Conservation (phyloP, 2,329 filamentous ascomycete genomes). For the Coniella lustricola region DNA sequence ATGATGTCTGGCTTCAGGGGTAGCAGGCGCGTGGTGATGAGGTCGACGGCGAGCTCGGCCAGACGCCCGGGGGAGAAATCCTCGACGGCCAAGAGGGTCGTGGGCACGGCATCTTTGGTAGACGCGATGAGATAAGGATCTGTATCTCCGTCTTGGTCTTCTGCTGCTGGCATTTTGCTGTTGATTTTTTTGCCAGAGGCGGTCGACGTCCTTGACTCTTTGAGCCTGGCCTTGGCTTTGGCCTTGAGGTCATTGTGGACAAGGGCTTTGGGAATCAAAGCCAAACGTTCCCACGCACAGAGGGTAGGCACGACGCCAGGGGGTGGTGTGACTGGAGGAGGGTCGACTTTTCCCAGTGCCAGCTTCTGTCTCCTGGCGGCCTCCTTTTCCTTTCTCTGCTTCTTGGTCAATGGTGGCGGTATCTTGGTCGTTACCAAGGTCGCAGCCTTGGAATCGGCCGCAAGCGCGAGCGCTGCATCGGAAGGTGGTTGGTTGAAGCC, state of each 20-base stretch:
- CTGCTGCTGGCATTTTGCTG: too few relatives aligned
- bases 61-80: slow-evolving; percentile 29
- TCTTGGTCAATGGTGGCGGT: too few relatives aligned
- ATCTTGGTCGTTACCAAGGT: too few relatives aligned
- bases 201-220: background rate
- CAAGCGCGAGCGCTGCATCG: too few relatives aligned
- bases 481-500: too few relatives aligned
- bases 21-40: slow-evolving; percentile 32
- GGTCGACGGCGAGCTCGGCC: slow-evolving; percentile 26
- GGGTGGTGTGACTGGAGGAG: too few relatives aligned
- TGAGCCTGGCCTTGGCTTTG: background rate
- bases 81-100: slow-evolving; percentile 14
- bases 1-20: slow-evolving; percentile 57
- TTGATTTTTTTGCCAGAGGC: background rate
- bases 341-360: too few relatives aligned
- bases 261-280: slow-evolving; percentile 14
- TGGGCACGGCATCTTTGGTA: background rate
- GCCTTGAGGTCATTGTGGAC: slow-evolving; percentile 8
- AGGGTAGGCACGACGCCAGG: slow-evolving; percentile 7
- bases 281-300: slow-evolving; percentile 21
- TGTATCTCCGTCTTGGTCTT: background rate
- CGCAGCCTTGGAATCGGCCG: too few relatives aligned
- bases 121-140: slow-evolving; percentile 1
- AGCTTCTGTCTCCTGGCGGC: background rate
- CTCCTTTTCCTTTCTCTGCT: background rate